A percentile compares a stretch with the other conserved stretches of the same genome.
Conservation (phyloP, 108 stramenopile genomes). For the Pseudonitzschia pungens region DNA sequence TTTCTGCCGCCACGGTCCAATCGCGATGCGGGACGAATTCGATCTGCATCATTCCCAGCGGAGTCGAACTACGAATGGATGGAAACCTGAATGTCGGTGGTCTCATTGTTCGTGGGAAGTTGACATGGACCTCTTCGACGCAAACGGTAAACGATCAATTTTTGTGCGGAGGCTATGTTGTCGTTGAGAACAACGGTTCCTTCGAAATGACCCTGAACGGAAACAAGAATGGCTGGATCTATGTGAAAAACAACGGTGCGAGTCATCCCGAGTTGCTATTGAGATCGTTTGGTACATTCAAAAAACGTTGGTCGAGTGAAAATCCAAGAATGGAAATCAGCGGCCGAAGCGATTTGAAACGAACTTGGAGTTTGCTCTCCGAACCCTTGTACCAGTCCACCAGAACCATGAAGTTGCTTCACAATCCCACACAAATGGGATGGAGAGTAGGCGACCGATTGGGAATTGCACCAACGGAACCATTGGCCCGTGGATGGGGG, state of each 20-base stretch:
- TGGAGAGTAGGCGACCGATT: slow-evolving; percentile 64
- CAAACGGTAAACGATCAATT: slow-evolving; percentile 21
- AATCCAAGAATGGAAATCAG: slow-evolving; percentile 31
- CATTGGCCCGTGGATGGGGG: slow-evolving; percentile 34
- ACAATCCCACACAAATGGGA: slow-evolving; percentile 48
- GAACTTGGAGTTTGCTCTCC: slow-evolving; percentile 55
- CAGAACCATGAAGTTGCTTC: slow-evolving; percentile 41
- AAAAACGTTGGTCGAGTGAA: neutral
- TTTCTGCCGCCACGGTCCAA: slow-evolving; percentile 4
- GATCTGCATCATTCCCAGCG: slow-evolving; percentile 45
- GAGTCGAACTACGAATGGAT: slow-evolving; percentile 36
- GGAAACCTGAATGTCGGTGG: slow-evolving; percentile 42
- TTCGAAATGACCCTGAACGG: slow-evolving; percentile 31
- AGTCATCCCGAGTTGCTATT: neutral
- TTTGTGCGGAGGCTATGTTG: slow-evolving; percentile 59
- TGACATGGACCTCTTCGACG: slow-evolving; percentile 45
- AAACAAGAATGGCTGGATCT: slow-evolving; percentile 42
- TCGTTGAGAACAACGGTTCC: slow-evolving; percentile 31
- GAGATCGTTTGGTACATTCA: slow-evolving; percentile 1
- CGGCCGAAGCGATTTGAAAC: slow-evolving; percentile 32
- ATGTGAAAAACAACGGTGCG: slow-evolving; percentile 56
- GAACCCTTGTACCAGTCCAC: slow-evolving; percentile 28
- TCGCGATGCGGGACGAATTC: slow-evolving; percentile 20
- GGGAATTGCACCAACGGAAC: slow-evolving; percentile 45
- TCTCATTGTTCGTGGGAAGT: slow-evolving; percentile 38